A percentile compares a stretch with the other conserved stretches of the same genome.
Conservation (phyloP, 805 yeast species). For the Blastobotrys mokoenaii region DNA sequence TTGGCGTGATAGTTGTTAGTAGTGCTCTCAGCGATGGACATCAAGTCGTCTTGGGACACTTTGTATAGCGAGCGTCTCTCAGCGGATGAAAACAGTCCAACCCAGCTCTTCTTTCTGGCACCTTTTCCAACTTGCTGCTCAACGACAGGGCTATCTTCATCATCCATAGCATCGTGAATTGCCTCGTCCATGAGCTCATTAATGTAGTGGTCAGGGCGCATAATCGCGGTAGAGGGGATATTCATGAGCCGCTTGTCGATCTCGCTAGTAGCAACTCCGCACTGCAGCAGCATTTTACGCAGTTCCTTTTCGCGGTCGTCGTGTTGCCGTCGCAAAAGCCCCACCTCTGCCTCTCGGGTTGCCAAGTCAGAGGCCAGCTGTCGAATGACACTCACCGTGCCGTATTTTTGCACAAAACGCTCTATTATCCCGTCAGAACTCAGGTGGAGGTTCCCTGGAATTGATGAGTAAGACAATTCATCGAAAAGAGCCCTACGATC, state of each 20-base stretch:
- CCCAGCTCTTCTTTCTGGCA: conserved; percentile 2
- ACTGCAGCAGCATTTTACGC: conserved; percentile 20
- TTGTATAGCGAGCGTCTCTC: background rate
- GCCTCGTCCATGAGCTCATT: conserved; percentile 21
- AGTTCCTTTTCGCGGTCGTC: conserved; percentile 28
- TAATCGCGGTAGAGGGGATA: conserved; percentile 14
- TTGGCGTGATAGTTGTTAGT: too few relatives aligned
- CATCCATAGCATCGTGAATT: conserved; percentile 4
- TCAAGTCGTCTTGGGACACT: background rate
- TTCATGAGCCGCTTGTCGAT: conserved; percentile 21
- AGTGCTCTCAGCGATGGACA: conserved; percentile 1
- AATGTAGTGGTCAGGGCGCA: conserved; percentile 15
- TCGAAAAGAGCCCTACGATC: conserved; percentile 16
- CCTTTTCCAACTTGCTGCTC: background rate
- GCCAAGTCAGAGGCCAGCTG: conserved; percentile 44
- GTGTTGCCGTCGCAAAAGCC: conserved; percentile 27
- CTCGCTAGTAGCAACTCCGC: conserved; percentile 23
- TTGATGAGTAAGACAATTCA: conserved; percentile 14
- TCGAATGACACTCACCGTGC: conserved; percentile 32
- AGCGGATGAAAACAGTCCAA: background rate
- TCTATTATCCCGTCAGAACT: conserved; percentile 27
- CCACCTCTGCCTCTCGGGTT: conserved; percentile 38
- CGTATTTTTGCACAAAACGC: conserved; percentile 28
- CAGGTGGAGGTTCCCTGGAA: conserved; percentile 33
- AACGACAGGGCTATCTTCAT: background rate